Evolutionary conservation across 805 yeast genomes (phyloP), one percentile per base, ranked within the genome.

Genomic region (Yamadazyma insecticola): DNA sequence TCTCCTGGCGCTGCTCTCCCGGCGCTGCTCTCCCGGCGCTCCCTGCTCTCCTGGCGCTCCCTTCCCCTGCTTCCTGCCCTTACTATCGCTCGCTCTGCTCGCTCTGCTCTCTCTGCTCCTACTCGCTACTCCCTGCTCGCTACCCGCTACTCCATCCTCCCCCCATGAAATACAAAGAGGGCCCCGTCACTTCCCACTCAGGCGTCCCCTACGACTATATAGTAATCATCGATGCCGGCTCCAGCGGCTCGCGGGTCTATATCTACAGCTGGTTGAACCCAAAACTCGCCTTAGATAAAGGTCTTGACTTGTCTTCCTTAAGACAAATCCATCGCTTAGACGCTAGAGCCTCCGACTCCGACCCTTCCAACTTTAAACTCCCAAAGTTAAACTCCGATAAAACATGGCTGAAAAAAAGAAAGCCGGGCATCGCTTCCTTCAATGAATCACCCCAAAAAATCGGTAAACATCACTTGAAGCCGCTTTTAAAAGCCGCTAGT

Each of bases 161-260:
- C n/a, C n/a, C n/a, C 13, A 24, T 12, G 26, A 24, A 24, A n/a
- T 17, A 5, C 21, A 32, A 41, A 22, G 35, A 47, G 6, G 70
- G 70, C 3, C 65, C 68, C 0, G 40, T 69, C 2, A 48, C 49
- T 17, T 65, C 69, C 31, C 43, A 50, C 2, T 49, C 63, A 2
- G 72, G 71, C 2, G 51, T 69, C 1, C 81, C 81, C 1, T 74
- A 71, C 36, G 77, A 78, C 48, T 78, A 77, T 47, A 70, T 78
- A 3, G 66, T 78, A 2, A 63, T 78, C 4, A 69, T 78, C 2
- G 86, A 78, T 50, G 74, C 83, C 1, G 85, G 86, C 0, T 76
- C 83, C 3, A 75, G 68, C 35, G 85, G 85, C 0, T 71, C 82
- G 0, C 50, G 85, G 13, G 82, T 78, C 0, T 75, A 64, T 42